Evolutionary conservation across 2,329 filamentous ascomycete species (phyloP).

Genomic region (Karstenula rhodostoma): DNA sequence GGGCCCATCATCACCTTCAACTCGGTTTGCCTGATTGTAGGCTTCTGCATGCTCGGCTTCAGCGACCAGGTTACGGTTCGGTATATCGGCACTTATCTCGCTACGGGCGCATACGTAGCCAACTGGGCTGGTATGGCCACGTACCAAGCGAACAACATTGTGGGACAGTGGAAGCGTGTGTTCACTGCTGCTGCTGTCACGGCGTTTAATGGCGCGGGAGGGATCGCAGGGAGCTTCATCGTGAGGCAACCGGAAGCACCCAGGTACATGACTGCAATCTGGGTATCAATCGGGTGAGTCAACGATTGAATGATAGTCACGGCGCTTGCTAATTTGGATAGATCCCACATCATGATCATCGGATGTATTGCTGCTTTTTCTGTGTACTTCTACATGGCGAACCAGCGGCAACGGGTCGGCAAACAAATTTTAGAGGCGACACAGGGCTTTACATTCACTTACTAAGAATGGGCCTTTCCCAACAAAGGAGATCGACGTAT

Average conservation of each 20-base stretch:
- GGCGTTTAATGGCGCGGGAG: slow-evolving; percentile 69
- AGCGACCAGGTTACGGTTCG: slow-evolving; percentile 66
- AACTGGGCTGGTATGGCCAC: slow-evolving; percentile 73
- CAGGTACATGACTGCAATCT: slow-evolving; percentile 70
- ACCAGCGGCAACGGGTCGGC: slow-evolving; percentile 58
- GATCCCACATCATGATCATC: slow-evolving; percentile 66
- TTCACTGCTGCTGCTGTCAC: slow-evolving; percentile 68
- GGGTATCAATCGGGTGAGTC: slow-evolving; percentile 67
- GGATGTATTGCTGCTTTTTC: slow-evolving; percentile 61
- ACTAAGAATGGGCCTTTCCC: slow-evolving; percentile 31
- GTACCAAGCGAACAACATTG: slow-evolving; percentile 60
- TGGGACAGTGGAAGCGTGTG: slow-evolving; percentile 69
- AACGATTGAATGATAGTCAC: slow-evolving; percentile 28
- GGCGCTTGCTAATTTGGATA: not conserved
- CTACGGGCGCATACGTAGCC: slow-evolving; percentile 72
- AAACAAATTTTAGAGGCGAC: slow-evolving; percentile 60
- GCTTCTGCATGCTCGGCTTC: slow-evolving; percentile 73
- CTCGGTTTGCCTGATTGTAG: slow-evolving; percentile 66
- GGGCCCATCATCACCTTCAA: slow-evolving; percentile 73
- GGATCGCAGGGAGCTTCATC: slow-evolving; percentile 72
- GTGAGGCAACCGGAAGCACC: slow-evolving; percentile 69
- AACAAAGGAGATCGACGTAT: not conserved
- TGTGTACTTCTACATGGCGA: slow-evolving; percentile 62
- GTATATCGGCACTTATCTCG: slow-evolving; percentile 71
- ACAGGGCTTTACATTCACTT: slow-evolving; percentile 57